phyloP scores from a whole-genome alignment of 129 eudicot species.

The Helianthus tuberosus region DNA sequence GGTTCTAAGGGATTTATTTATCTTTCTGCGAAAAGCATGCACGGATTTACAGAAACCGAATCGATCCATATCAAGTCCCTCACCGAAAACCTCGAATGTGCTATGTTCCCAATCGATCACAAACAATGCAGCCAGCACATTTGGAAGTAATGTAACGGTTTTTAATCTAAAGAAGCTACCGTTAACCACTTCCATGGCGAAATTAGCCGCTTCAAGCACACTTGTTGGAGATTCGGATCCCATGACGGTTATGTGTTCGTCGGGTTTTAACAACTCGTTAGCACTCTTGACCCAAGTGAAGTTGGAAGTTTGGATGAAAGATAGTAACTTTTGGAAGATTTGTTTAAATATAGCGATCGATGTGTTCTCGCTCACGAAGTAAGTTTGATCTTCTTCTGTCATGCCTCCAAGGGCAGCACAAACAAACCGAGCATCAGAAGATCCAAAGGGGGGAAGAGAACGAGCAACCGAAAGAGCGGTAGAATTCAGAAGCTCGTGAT shows the following conservation, averaged over 20 bases:
- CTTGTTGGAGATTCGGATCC: conserved; percentile 32
- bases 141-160: conserved; percentile 47
- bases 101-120: conserved; percentile 13
- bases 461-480: conserved; percentile 54
- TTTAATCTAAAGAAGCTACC: conserved; percentile 57
- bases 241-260: conserved; percentile 19
- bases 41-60: conserved; percentile 52
- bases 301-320: conserved; percentile 56
- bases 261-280: conserved; percentile 36
- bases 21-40: conserved; percentile 55
- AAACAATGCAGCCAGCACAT: conserved; percentile 58
- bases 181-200: conserved; percentile 70
- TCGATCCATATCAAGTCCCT: conserved; percentile 45
- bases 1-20: conserved; percentile 30
- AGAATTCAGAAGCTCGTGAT: conserved; percentile 69
- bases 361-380: conserved; percentile 58
- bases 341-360: conserved; percentile 57
- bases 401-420: conserved; percentile 84
- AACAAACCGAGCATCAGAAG: conserved; percentile 54
- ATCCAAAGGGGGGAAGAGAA: conserved; percentile 56
- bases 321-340: conserved; percentile 42
- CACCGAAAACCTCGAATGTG: conserved; percentile 35
- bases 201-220: conserved; percentile 60
- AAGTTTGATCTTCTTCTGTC: conserved; percentile 46
- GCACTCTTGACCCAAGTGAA: conserved; percentile 58